Conservation (phyloP, 192 early-diverging fungal species). For the Neocallimastix lanati region DNA sequence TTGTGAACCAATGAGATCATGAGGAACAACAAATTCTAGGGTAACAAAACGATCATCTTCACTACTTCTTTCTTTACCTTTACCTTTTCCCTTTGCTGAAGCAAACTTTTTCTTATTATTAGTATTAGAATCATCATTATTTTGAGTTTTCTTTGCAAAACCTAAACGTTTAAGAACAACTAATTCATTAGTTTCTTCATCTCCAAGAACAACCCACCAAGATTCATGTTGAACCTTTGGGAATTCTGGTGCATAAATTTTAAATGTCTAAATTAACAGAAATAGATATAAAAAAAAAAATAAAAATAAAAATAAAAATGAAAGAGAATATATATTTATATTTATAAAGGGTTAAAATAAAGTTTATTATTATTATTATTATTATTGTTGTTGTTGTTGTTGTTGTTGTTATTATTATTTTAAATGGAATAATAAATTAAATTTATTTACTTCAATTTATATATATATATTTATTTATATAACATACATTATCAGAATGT, state of each 20-base stretch:
- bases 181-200: slow-evolving; percentile 39
- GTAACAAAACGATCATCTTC: slow-evolving; percentile 11
- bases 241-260: slow-evolving; percentile 66
- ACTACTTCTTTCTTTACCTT: slow-evolving; percentile 16
- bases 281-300: neutral
- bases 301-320: neutral
- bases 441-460: too few relatives aligned
- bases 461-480: neutral
- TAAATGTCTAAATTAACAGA: slow-evolving; percentile 10
- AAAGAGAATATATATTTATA: too few relatives aligned
- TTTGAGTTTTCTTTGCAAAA: slow-evolving; percentile 3
- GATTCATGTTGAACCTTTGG: slow-evolving; percentile 84
- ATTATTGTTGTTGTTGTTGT: neutral
- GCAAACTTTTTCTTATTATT: slow-evolving; percentile 5
- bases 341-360: neutral
- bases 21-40: slow-evolving; percentile 36
- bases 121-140: neutral
- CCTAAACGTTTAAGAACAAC: slow-evolving; percentile 58
- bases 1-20: slow-evolving; percentile 27
- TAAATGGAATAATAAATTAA: too few relatives aligned
- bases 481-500: neutral
- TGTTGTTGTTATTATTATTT: too few relatives aligned
- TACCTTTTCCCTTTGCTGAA: neutral
- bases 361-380: neutral
- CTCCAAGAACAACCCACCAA: slow-evolving; percentile 78